Percentiles rank a stretch among this genome's conserved stretches.
These are phyloP conservation scores for Skeletonema tropicum DNA, from an alignment of 108 stramenopile genomes.

Conservation along the genomic window DNA sequence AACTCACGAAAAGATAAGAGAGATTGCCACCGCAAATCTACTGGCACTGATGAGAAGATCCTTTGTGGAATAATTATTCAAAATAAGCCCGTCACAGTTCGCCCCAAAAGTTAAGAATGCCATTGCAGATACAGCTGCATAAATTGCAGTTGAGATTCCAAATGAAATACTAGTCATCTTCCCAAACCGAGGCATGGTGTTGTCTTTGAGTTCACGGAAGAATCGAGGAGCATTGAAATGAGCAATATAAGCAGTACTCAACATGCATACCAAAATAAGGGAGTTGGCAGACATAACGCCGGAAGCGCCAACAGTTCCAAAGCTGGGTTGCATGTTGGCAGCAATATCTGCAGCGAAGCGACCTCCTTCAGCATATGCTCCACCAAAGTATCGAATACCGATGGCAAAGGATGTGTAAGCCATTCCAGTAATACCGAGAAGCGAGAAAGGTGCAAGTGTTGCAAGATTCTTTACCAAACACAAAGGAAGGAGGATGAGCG, in stretches of 20 bases:
- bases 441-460: conserved; percentile 86
- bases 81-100: conserved; percentile 84
- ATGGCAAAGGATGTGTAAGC: conserved; percentile 86
- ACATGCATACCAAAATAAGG: conserved; percentile 92
- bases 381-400: conserved; percentile 79
- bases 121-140: conserved; percentile 77
- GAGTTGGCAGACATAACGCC: conserved; percentile 81
- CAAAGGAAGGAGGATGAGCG: conserved; percentile 88
- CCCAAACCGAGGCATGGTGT: conserved; percentile 84
- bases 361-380: conserved; percentile 72
- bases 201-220: conserved; percentile 93
- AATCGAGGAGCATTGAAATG: conserved; percentile 96
- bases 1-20: conserved; percentile 74
- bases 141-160: conserved; percentile 70
- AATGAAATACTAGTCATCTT: conserved; percentile 84
- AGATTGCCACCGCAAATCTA: conserved; percentile 91
- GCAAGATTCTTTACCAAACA: conserved; percentile 90
- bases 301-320: conserved; percentile 71
- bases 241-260: conserved; percentile 93
- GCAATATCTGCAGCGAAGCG: conserved; percentile 69
- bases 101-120: conserved; percentile 95
- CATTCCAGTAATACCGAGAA: conserved; percentile 92
- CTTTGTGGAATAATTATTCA: conserved; percentile 93
- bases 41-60: conserved; percentile 88
- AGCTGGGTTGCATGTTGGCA: conserved; percentile 62